Conservation (phyloP, 495 filamentous ascomycete genomes). For the Oidiodendron maius region DNA sequence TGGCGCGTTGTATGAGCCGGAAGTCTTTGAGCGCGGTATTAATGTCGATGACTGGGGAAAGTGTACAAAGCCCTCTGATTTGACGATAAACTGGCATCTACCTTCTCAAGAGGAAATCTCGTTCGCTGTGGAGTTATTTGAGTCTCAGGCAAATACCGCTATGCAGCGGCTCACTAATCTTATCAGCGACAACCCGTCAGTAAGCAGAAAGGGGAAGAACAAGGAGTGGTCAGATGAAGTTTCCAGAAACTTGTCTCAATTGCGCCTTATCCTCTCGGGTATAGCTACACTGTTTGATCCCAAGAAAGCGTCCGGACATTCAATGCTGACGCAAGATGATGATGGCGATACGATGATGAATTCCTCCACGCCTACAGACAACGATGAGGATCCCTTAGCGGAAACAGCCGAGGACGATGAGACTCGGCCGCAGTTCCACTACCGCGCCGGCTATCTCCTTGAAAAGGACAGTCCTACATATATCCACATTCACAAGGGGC, state of each 20-base stretch:
- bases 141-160: slow-evolving; percentile 62
- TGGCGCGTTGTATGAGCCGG: slow-evolving; percentile 74
- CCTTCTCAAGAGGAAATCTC: slow-evolving; percentile 71
- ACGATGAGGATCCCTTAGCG: slow-evolving; percentile 56
- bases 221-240: slow-evolving; percentile 99
- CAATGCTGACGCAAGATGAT: slow-evolving; percentile 24
- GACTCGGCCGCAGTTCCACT: slow-evolving; percentile 73
- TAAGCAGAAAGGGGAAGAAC: slow-evolving; percentile 88
- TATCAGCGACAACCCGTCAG: slow-evolving; percentile 71
- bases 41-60: slow-evolving; percentile 76
- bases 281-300: slow-evolving; percentile 85
- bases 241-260: slow-evolving; percentile 76
- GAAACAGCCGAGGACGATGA: slow-evolving; percentile 78
- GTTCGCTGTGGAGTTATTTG: slow-evolving; percentile 84
- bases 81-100: slow-evolving; percentile 88
- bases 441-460: slow-evolving; percentile 81
- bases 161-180: slow-evolving; percentile 58
- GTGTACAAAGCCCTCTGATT: slow-evolving; percentile 56
- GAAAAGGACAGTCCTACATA: slow-evolving; percentile 56
- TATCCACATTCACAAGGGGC: slow-evolving; percentile 67
- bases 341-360: slow-evolving; percentile 38
- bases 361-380: slow-evolving; percentile 29
- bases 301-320: slow-evolving; percentile 53
- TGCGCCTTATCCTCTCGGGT: slow-evolving; percentile 81
- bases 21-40: slow-evolving; percentile 41